Evolutionary conservation across 768 basidiomycete genomes (phyloP).

Genomic region (Kondoa malvinella): DNA sequence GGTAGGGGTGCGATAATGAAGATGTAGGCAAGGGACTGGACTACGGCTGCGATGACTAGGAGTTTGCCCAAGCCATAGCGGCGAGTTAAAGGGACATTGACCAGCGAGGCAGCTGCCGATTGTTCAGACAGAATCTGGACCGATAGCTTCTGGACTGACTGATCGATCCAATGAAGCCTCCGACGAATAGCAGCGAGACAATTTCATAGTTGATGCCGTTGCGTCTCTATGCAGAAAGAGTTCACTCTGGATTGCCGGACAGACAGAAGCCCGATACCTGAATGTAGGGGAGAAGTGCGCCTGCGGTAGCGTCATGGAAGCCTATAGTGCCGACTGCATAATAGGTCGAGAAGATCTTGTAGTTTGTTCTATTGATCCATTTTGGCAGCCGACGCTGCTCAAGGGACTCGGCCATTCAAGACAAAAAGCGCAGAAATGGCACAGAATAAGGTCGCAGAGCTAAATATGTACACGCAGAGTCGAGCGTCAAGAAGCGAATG

Average conservation of each 20-base stretch:
- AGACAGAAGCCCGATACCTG: too few relatives aligned
- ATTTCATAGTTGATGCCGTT: background rate
- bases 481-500: too few relatives aligned
- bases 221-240: too few relatives aligned
- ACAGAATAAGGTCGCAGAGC: too few relatives aligned
- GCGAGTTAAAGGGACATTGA: background rate
- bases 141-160: background rate
- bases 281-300: background rate
- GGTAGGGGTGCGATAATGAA: background rate
- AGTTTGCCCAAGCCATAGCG: background rate
- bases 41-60: background rate
- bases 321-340: background rate
- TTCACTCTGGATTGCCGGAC: too few relatives aligned
- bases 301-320: background rate
- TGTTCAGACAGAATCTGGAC: too few relatives aligned
- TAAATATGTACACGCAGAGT: too few relatives aligned
- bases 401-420: too few relatives aligned
- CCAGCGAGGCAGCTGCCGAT: background rate
- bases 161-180: background rate
- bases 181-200: background rate
- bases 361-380: too few relatives aligned
- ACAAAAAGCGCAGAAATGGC: too few relatives aligned
- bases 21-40: background rate
- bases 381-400: too few relatives aligned
- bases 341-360: too few relatives aligned